Conservation (phyloP, 2,329 filamentous ascomycete genomes). For the Biscogniauxia sp. region DNA sequence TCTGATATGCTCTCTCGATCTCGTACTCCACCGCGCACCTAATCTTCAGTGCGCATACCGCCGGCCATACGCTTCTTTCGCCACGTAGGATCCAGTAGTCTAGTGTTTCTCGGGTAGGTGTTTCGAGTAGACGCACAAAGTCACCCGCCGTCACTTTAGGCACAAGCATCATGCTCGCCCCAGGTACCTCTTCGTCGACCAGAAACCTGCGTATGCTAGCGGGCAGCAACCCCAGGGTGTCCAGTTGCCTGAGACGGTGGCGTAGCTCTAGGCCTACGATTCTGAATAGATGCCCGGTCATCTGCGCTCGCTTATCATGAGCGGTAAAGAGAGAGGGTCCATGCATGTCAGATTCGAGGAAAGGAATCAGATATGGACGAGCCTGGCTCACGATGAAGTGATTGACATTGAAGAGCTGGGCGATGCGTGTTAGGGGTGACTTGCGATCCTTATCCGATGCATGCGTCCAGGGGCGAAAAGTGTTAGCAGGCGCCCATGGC, state of each 20-base stretch:
- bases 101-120: constrained; percentile 71
- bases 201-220: constrained; percentile 69
- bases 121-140: constrained; percentile 77
- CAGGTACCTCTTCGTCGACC: constrained; percentile 79
- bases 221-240: constrained; percentile 72
- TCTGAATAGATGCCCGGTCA: constrained; percentile 59
- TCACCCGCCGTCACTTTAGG: constrained; percentile 73
- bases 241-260: constrained; percentile 77
- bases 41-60: constrained; percentile 76
- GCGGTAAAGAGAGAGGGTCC: constrained; percentile 63
- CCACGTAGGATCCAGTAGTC: constrained; percentile 84
- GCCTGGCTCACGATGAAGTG: constrained; percentile 95
- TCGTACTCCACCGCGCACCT: constrained; percentile 85
- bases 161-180: constrained; percentile 75
- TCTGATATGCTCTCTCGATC: constrained; percentile 80
- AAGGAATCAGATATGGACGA: constrained; percentile 83
- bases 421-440: constrained; percentile 65
- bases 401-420: constrained; percentile 87
- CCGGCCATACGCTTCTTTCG: constrained; percentile 88
- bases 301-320: constrained; percentile 55
- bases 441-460: constrained; percentile 64
- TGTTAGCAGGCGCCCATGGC: constrained; percentile 67
- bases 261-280: constrained; percentile 74
- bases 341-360: constrained; percentile 78
- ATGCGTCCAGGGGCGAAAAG: constrained; percentile 68